phyloP scores from a whole-genome alignment of 2,329 filamentous ascomycete genomes.

The Aspergillus ochraceus region DNA sequence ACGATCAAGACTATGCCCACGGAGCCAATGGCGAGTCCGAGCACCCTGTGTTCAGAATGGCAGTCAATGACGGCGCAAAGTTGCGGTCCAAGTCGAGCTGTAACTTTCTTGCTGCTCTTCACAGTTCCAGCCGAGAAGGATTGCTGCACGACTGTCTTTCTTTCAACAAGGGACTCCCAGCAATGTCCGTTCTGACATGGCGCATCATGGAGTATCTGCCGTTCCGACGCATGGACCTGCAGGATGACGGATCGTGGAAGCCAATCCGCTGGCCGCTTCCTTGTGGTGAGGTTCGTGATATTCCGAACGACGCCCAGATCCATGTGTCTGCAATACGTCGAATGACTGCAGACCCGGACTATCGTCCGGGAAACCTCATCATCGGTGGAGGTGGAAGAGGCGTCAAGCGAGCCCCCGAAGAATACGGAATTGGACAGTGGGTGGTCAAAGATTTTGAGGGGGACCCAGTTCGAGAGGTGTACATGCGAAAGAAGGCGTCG shows the following conservation, averaged over 20 bases:
- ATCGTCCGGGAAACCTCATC: slow-evolving; percentile 78
- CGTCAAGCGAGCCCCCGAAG: slow-evolving; percentile 58
- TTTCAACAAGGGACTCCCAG: slow-evolving; percentile 60
- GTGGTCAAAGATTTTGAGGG: slow-evolving; percentile 63
- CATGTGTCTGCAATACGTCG: slow-evolving; percentile 74
- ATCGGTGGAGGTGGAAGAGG: slow-evolving; percentile 76
- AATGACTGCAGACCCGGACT: slow-evolving; percentile 63
- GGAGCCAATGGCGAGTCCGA: slow-evolving; percentile 7
- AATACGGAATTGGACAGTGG: slow-evolving; percentile 72
- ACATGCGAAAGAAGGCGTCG: slow-evolving; percentile 49
- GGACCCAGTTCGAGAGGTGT: slow-evolving; percentile 69
- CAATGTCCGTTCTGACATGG: slow-evolving; percentile 64
- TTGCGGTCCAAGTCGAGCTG: slow-evolving; percentile 28
- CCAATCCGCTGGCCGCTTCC: slow-evolving; percentile 79
- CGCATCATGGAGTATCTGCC: slow-evolving; percentile 80
- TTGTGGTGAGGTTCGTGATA: slow-evolving; percentile 73
- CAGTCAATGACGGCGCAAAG: slow-evolving; percentile 19
- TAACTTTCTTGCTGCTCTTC: slow-evolving; percentile 60
- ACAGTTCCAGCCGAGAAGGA: slow-evolving; percentile 54
- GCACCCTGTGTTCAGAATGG: slow-evolving; percentile 7
- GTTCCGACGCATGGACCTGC: slow-evolving; percentile 77
- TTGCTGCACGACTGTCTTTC: slow-evolving; percentile 70
- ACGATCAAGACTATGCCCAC: slow-evolving; percentile 17
- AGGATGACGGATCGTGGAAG: slow-evolving; percentile 71
- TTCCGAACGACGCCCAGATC: slow-evolving; percentile 68